Evolutionary conservation across 768 basidiomycete genomes (phyloP), one percentile per base, ranked within the genome.

Genomic region (Phylloporus arenicola): DNA sequence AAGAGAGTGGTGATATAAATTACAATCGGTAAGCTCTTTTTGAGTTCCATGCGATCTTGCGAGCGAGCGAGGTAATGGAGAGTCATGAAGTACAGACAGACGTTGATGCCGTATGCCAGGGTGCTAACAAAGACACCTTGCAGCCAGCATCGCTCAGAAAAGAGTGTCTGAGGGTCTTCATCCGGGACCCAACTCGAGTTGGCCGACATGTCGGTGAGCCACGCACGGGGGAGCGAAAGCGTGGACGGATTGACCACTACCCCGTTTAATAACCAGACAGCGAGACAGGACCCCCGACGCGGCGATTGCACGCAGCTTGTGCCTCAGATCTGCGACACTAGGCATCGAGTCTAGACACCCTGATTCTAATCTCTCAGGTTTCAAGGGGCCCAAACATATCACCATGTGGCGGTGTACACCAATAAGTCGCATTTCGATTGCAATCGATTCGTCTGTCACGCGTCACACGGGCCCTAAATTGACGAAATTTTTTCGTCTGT

Each of bases 121-220:
- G 56, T 37, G 29, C 57, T 47, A 31, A 59, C 9, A 29, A 52
- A 0, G 16, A 17, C 53, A 7, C 57, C 48, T 31, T 56, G 53
- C 13, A 35, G 64, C 61, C 50, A 58, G 37, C 24, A 43, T 41
- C 57, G 42, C 52, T 58, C 57, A 6, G 57, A 51, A 29, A 59
- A 57, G 35, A 57, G 58, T 2, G 51, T 53, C 46, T 38, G 54
- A 25, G 48, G 1, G 6, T 30, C 17, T 44, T 59, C 55, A 30
- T 40, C 4, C 2, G 58, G 55, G 33, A 59, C 51, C 58, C 58
- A 60, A 9, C 42, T 57, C 30, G 58, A 53, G 44, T 57, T 57
- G 41, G 25, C 35, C 11, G 57, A 49, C 57, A 60, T 60, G 43
- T 7, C 22, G 30, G 30, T 31, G 30, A 13, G 13, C 8, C 11